These are phyloP conservation scores for Cornus kousa DNA, from an alignment of 148 eudicot species.

Conservation along the genomic window DNA sequence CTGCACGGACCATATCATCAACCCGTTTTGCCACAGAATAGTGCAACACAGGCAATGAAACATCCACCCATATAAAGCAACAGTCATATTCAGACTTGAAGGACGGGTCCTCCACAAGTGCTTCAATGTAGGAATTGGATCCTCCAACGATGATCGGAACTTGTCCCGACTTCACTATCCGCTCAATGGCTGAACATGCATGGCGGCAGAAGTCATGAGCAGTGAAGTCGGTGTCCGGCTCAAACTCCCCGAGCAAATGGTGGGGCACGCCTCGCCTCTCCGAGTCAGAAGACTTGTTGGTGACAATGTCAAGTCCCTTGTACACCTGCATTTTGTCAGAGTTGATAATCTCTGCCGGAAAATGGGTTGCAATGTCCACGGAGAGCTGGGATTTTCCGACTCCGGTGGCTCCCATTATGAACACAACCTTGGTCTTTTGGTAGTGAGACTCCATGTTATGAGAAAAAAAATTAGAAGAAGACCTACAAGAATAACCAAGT, in stretches of 20 bases:
- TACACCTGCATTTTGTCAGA: constrained; percentile 40
- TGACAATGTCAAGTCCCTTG: constrained; percentile 33
- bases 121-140: constrained; percentile 33
- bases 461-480: too few species aligned
- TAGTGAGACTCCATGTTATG: not conserved
- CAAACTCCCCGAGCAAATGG: constrained; percentile 30
- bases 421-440: constrained; percentile 24
- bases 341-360: constrained; percentile 30
- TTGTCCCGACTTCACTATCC: not conserved
- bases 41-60: constrained; percentile 13
- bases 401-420: constrained; percentile 40
- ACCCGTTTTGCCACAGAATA: constrained; percentile 18
- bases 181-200: not conserved
- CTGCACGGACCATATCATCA: constrained; percentile 27
- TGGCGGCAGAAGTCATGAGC: constrained; percentile 15
- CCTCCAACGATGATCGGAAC: constrained; percentile 38
- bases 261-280: constrained; percentile 26
- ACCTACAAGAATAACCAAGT: too few species aligned
- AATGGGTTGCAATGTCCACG: constrained; percentile 20
- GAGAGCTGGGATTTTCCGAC: constrained; percentile 35
- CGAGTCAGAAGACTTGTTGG: constrained; percentile 27
- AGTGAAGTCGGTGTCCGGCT: constrained; percentile 22
- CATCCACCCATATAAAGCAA: constrained; percentile 29
- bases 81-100: constrained; percentile 11
- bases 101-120: constrained; percentile 15